Percentiles rank a stretch among this genome's conserved stretches.
Evolutionary conservation across 345 rosid genomes (phyloP).

Genomic region (Eucalyptus sideroxylon): DNA sequence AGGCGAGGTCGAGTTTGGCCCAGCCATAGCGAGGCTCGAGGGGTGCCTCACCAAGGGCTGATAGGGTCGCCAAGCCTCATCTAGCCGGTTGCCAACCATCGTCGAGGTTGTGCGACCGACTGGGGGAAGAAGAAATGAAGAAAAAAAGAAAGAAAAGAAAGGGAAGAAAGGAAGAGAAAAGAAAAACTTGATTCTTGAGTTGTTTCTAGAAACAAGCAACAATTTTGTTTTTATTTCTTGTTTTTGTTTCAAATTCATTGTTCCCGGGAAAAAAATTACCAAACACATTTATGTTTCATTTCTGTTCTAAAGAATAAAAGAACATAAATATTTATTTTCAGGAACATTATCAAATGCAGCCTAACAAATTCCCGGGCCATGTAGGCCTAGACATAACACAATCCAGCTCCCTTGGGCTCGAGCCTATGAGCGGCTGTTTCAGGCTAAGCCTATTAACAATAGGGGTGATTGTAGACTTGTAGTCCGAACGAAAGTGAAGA

Average conservation of each 20-base stretch:
- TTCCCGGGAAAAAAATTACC: fast-evolving
- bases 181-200: fast-evolving
- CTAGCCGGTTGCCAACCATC: too few species aligned
- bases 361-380: fast-evolving
- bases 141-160: too few species aligned
- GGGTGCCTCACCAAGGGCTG: too few species aligned
- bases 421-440: fast-evolving
- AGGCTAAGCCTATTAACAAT: too few species aligned
- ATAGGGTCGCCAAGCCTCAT: too few species aligned
- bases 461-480: too few species aligned
- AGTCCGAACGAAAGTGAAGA: too few species aligned
- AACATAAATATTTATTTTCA: fast-evolving
- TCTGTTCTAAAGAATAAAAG: fast-evolving
- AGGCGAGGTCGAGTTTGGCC: fast-evolving
- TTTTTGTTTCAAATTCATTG: fast-evolving
- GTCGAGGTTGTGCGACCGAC: fast-evolving
- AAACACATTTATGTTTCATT: fast-evolving
- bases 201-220: fast-evolving
- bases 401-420: fast-evolving
- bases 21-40: fast-evolving
- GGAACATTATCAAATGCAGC: fast-evolving
- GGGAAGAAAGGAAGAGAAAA: too few species aligned
- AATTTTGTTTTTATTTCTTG: too few species aligned
- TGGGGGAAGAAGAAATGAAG: too few species aligned
- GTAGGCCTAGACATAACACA: fast-evolving